A percentile compares a stretch with the other conserved stretches of the same genome.
Conservation (phyloP, 106 monocot genomes). For the Iris macrosiphon region DNA sequence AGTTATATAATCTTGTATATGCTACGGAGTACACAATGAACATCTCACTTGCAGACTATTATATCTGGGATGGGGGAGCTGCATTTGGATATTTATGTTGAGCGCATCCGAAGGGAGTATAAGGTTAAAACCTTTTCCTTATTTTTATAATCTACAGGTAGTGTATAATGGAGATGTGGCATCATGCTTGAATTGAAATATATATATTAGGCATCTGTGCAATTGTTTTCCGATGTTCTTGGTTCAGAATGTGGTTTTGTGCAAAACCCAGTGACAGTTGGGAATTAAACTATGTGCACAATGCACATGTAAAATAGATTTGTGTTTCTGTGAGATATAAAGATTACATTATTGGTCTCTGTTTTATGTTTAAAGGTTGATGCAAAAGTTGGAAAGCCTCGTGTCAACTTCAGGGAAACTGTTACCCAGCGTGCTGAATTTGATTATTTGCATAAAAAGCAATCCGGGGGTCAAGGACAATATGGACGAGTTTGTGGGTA, state of each 20-base stretch:
- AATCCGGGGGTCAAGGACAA: constrained; percentile 97
- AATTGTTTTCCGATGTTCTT: background rate
- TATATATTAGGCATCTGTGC: background rate
- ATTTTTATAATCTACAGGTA: too few species aligned
- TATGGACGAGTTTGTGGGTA: constrained; percentile 95
- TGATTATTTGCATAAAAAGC: constrained; percentile 99
- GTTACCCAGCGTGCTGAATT: constrained; percentile 82
- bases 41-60: constrained; percentile 59
- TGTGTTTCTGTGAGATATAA: too few species aligned
- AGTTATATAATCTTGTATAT: background rate
- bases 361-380: constrained; percentile 87
- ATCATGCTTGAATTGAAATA: too few species aligned
- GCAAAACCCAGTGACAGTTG: too few species aligned
- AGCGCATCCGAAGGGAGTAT: constrained; percentile 91
- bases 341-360: too few species aligned
- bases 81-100: constrained; percentile 98
- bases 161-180: too few species aligned
- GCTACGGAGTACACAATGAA: background rate
- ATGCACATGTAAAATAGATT: too few species aligned
- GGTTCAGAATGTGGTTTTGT: background rate
- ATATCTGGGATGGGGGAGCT: constrained; percentile 99
- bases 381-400: constrained; percentile 87
- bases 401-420: constrained; percentile 94
- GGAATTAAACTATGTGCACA: too few species aligned
- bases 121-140: constrained; percentile 40